Base-by-base conservation (phyloP, 805 yeast species). In the Suhomyces kilbournensis region DNA sequence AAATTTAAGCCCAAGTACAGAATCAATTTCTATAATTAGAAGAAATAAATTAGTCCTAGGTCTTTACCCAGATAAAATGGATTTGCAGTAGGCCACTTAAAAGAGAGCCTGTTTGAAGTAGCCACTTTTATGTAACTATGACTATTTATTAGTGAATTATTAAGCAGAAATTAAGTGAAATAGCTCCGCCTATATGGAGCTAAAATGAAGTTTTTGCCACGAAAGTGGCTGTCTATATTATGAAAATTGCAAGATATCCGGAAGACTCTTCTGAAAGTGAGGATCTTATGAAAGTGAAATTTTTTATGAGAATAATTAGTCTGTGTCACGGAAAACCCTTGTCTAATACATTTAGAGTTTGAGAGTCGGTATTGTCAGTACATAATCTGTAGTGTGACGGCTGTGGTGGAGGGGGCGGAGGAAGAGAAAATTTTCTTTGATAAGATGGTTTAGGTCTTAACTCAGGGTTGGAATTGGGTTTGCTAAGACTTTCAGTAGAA, bases 341-440 rank as follows among this genome's bases (percentile, higher is more conserved):
- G 42, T 63, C 67, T 15, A 63, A 51, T 14, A 60, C 60, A 42
- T 58, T 55, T 28, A 61, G 47, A 8, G 62, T 56, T 34, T 58
- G 58, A 10, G 28, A 26, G 28, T 26, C 64, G 32, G 50, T 54
- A 43, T 39, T 39, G 15, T 58, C 49, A 40, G 50, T 52, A 14
- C 55, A 47, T 20, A 30, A 9, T 23, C 54, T 40, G 51, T 40
- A 48, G n/a, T 40, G 46, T 17, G 48, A 25, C 6, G 48, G 32
- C 12, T 30, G 46, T 22, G 44, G 40, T 14, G 46, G 54, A 26
- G 54, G 54, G 54, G 2, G 54, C 4, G 40, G 47, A 15, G 43
- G 47, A 15, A 47, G 44, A 43, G 28, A 25, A 4, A 40, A 6
- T 10, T n/a, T 26, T 40, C 20, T 15, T 9, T 17, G 40, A 17